Evolutionary conservation across 2,329 filamentous ascomycete species (phyloP).

Genomic region (Penicillium sp.): DNA sequence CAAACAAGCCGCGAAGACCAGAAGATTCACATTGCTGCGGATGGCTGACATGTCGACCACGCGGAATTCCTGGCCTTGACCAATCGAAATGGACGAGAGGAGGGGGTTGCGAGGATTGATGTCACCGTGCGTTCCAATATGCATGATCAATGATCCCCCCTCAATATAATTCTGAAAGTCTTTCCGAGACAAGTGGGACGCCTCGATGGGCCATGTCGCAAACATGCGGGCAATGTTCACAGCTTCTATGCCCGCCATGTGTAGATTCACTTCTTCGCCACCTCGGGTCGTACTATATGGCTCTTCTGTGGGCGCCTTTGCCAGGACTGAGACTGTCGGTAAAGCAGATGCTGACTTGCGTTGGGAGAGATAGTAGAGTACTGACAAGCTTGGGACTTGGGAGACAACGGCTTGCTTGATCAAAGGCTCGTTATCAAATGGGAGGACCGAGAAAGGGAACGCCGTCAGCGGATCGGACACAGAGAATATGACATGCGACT

Average conservation of each 20-base stretch:
- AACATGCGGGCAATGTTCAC: conserved; percentile 27
- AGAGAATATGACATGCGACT: conserved; percentile 26
- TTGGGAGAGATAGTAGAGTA: conserved; percentile 22
- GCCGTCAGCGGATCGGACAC: conserved; percentile 25
- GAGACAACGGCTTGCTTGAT: conserved; percentile 23
- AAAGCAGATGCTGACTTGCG: conserved; percentile 12
- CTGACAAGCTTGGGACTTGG: conserved; percentile 24
- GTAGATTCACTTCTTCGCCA: conserved; percentile 17
- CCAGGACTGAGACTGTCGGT: conserved; percentile 25
- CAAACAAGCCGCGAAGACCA: conserved; percentile 28
- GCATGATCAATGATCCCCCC: conserved; percentile 21
- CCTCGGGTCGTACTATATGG: neutral
- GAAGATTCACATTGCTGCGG: conserved; percentile 20
- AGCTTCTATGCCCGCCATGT: conserved; percentile 28
- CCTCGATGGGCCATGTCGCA: conserved; percentile 27
- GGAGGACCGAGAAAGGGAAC: conserved; percentile 23
- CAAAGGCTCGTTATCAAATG: conserved; percentile 20
- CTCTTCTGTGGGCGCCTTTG: conserved; percentile 18
- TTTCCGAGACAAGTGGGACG: conserved; percentile 20
- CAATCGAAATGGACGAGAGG: conserved; percentile 27
- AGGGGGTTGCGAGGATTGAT: conserved; percentile 22
- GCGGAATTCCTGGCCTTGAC: conserved; percentile 25
- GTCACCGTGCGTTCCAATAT: conserved; percentile 26
- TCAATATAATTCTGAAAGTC: conserved; percentile 23
- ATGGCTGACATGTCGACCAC: conserved; percentile 26